A percentile compares a stretch with the other conserved stretches of the same genome.
Conservation (phyloP, 495 filamentous ascomycete genomes). For the Lasiosphaeriaceae sp. region DNA sequence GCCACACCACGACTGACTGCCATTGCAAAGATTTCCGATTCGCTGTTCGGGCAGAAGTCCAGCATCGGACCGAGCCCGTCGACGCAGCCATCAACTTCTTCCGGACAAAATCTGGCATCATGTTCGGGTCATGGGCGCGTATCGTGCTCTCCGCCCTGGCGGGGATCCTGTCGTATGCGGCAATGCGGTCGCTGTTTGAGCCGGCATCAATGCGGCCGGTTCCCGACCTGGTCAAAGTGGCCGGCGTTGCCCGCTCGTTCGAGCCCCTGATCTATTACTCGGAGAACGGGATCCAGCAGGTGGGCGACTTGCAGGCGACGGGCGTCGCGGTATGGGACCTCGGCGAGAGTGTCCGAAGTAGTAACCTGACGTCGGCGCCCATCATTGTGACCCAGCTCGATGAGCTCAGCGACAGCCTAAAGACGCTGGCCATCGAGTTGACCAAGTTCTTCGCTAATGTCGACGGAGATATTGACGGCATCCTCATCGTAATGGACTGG, state of each 20-base stretch:
- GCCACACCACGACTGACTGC: background rate
- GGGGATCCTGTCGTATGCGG: constrained; percentile 53
- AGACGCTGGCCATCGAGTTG: constrained; percentile 73
- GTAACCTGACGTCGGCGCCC: constrained; percentile 83
- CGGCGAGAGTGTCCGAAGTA: constrained; percentile 78
- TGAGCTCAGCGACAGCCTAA: constrained; percentile 75
- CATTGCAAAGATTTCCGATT: constrained; percentile 76
- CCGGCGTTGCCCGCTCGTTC: constrained; percentile 79
- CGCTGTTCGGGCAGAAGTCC: constrained; percentile 77
- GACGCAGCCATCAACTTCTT: constrained; percentile 66
- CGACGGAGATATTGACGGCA: constrained; percentile 86
- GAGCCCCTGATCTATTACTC: constrained; percentile 91
- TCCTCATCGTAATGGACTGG: constrained; percentile 94
- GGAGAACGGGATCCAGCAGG: constrained; percentile 78
- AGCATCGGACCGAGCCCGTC: constrained; percentile 80
- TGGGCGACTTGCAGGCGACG: constrained; percentile 80
- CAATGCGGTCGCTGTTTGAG: constrained; percentile 62
- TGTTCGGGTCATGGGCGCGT: constrained; percentile 64
- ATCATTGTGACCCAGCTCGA: constrained; percentile 82
- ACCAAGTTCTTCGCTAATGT: constrained; percentile 88
- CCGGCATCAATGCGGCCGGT: constrained; percentile 64
- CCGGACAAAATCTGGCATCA: constrained; percentile 49
- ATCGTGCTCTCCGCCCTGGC: constrained; percentile 53
- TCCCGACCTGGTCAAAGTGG: constrained; percentile 86
- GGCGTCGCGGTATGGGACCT: constrained; percentile 90